Evolutionary conservation across 257 asterid genomes (phyloP).

Genomic region (Eustoma russellianum): DNA sequence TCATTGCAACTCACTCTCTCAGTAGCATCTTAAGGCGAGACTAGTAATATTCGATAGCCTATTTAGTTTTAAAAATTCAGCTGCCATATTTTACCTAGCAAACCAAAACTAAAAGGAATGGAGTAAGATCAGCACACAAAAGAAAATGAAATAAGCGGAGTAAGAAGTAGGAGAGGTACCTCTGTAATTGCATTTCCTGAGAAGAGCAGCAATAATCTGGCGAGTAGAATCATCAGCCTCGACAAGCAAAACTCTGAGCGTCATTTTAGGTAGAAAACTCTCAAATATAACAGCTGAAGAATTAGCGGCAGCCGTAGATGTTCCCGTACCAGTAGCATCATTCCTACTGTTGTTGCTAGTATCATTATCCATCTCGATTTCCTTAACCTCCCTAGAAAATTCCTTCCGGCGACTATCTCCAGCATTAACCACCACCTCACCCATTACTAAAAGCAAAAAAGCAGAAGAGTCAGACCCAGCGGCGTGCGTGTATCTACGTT

Average conservation of each 20-base stretch:
- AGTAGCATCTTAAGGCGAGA: no score
- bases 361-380: slow-evolving; percentile 23
- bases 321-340: slow-evolving; percentile 12
- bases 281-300: slow-evolving; percentile 54
- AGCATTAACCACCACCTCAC: slow-evolving; percentile 49
- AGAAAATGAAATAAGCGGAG: neutral
- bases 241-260: slow-evolving; percentile 68
- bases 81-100: no score
- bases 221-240: slow-evolving; percentile 96
- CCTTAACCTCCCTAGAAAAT: slow-evolving; percentile 23
- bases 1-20: no score
- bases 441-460: slow-evolving; percentile 26
- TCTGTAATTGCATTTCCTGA: slow-evolving; percentile 89
- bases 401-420: slow-evolving; percentile 24
- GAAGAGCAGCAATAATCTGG: slow-evolving; percentile 90
- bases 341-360: slow-evolving; percentile 8
- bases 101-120: no score
- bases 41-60: no score
- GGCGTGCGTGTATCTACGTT: no score
- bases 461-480: no score
- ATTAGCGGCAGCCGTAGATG: slow-evolving; percentile 15
- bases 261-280: slow-evolving; percentile 72
- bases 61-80: no score
- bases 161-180: slow-evolving; percentile 29
- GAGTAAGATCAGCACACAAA: neutral